Base-by-base conservation (phyloP, 495 filamentous ascomycete genomes). In the Aspergillus taichungensis region DNA sequence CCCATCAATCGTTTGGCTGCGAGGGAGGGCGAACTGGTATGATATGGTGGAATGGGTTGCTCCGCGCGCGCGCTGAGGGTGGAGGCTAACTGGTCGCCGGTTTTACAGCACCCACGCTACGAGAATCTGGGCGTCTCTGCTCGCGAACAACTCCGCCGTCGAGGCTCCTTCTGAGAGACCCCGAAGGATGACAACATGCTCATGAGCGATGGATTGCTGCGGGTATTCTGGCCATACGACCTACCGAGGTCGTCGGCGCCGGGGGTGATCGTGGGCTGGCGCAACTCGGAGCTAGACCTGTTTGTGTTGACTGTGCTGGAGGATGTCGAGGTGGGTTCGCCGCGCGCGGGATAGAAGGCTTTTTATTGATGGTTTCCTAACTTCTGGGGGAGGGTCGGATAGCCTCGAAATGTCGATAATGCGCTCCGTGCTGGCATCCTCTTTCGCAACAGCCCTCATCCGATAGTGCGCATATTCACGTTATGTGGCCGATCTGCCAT, bases 181-280 rank as follows among this genome's bases (percentile, higher is more conserved):
- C 58, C 68, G 72, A 73, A 82, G 78, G 82, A 90, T 88, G 84
- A 79, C 83, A 88, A 77, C 72, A 94, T 86, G 79, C 71, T 79
- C 63, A 74, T 72, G 68, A 68, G 72, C 50, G 85, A 95, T 88
- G 87, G 86, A 54, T 72, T 97, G 73, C 84, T 97, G 79, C 85
- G 92, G 64, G 79, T 99, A 71, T 97, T 99, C 67, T 99, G 92
- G 92, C 92, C 92, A 50, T 83, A 84, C 48, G 89, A 97, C 70
- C 79, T 86, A 32, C 73, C 82, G 18, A 78, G 82, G 58, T 83
- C 76, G 14, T 80, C 80, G 42, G 68, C 73, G 13, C 76, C 84
- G 30, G 94, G 94, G 6, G 84, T 94, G 37, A 80, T 99, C 46
- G 85, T 99, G 13, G 92, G 92, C 49, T 99, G 89, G 88, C 76